These are phyloP conservation scores for Cutaneotrichosporon curvatum DNA, from an alignment of 1,284 basidiomycete genomes.

Conservation along the genomic window DNA sequence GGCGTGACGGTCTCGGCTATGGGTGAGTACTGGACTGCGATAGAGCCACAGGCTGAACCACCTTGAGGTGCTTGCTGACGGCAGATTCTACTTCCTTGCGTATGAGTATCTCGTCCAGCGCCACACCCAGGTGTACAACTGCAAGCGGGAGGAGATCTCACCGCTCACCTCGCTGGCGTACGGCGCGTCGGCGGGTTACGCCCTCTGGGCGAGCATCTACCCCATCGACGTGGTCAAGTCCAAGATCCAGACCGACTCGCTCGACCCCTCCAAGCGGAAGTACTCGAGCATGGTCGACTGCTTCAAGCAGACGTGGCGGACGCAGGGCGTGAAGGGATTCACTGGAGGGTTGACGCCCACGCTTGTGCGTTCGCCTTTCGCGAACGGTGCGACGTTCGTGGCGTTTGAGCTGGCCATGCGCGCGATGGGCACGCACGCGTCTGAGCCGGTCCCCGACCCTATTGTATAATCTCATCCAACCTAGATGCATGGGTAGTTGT, in stretches of 20 bases:
- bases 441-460: not conserved
- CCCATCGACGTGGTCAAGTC: slow-evolving; percentile 93
- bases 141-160: slow-evolving; percentile 66
- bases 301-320: slow-evolving; percentile 67
- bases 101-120: slow-evolving; percentile 89
- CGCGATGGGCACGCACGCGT: slow-evolving; percentile 20
- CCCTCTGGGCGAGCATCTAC: slow-evolving; percentile 62
- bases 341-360: slow-evolving; percentile 84
- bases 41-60: too few relatives aligned
- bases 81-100: slow-evolving; percentile 71
- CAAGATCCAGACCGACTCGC: slow-evolving; percentile 88
- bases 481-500: too few relatives aligned
- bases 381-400: slow-evolving; percentile 87
- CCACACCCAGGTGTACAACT: slow-evolving; percentile 64
- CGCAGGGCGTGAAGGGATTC: slow-evolving; percentile 78
- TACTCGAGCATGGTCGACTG: slow-evolving; percentile 79
- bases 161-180: slow-evolving; percentile 71
- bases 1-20: slow-evolving; percentile 78
- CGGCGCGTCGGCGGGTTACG: slow-evolving; percentile 63
- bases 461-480: not conserved
- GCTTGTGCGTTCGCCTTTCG: slow-evolving; percentile 58
- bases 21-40: slow-evolving; percentile 46
- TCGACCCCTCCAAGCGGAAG: slow-evolving; percentile 63
- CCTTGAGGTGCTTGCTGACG: too few relatives aligned
- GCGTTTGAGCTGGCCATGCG: slow-evolving; percentile 78